phyloP scores from a whole-genome alignment of 2,329 filamentous ascomycete genomes.

The Hysterium pulicare region DNA sequence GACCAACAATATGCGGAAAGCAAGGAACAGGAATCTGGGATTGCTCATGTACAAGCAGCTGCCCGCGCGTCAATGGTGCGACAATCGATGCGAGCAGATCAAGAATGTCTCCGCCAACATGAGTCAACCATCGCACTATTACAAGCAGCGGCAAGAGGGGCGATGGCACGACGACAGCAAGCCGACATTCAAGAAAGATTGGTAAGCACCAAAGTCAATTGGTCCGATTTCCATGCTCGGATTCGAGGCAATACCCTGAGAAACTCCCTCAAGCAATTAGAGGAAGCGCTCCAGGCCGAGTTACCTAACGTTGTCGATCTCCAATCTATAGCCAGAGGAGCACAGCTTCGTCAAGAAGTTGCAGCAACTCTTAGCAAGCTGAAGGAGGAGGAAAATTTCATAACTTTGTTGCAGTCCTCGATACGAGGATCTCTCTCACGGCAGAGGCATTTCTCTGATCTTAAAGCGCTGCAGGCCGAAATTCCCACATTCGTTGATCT shows the following conservation, averaged over 20 bases:
- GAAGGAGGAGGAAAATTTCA: slow-evolving; percentile 39
- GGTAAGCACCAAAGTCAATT: slow-evolving; percentile 39
- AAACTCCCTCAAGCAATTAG: slow-evolving; percentile 25
- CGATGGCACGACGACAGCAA: slow-evolving; percentile 39
- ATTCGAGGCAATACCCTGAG: slow-evolving; percentile 40
- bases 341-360: slow-evolving; percentile 28
- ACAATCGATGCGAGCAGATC: slow-evolving; percentile 31
- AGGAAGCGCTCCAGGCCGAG: slow-evolving; percentile 31
- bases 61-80: slow-evolving; percentile 42
- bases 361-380: slow-evolving; percentile 39
- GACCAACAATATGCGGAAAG: slow-evolving; percentile 34
- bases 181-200: slow-evolving; percentile 40
- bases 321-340: slow-evolving; percentile 41
- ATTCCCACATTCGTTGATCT: slow-evolving; percentile 57
- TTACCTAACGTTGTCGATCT: slow-evolving; percentile 31
- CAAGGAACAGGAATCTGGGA: slow-evolving; percentile 45
- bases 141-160: slow-evolving; percentile 63
- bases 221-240: slow-evolving; percentile 45
- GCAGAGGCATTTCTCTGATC: slow-evolving; percentile 43
- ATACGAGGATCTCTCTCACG: slow-evolving; percentile 48
- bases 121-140: slow-evolving; percentile 49
- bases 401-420: slow-evolving; percentile 52
- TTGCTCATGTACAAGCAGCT: slow-evolving; percentile 37
- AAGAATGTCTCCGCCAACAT: slow-evolving; percentile 34
- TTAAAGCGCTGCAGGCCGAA: slow-evolving; percentile 56